Percentiles rank a stretch among this genome's conserved stretches.
These are phyloP conservation scores for Colletotrichum costaricense DNA, from an alignment of 2,329 filamentous ascomycete species.

Conservation along the genomic window DNA sequence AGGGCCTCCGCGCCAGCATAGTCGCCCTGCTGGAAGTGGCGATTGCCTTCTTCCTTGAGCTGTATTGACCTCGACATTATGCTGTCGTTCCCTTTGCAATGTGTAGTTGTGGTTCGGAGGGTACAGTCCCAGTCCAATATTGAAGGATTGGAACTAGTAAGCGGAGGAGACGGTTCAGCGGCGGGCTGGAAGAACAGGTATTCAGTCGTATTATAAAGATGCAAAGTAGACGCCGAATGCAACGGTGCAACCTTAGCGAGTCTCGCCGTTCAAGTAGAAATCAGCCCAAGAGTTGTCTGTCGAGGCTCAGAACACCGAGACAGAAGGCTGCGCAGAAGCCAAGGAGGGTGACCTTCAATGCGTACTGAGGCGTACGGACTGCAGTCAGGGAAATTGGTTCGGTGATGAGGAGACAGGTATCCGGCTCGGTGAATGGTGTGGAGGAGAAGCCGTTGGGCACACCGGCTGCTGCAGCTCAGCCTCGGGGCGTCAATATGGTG, in stretches of 20 bases:
- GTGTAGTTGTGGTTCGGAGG: neutral
- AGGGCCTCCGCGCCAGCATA: conserved; percentile 73
- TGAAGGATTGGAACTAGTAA: neutral
- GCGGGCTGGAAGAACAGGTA: neutral
- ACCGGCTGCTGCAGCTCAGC: conserved; percentile 7
- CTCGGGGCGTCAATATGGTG: conserved; percentile 5
- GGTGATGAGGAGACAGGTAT: neutral
- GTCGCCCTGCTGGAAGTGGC: conserved; percentile 72
- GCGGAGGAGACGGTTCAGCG: neutral
- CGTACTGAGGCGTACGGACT: neutral
- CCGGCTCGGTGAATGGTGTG: neutral
- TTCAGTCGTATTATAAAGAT: neutral
- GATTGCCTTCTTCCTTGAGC: conserved; percentile 71
- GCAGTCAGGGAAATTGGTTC: neutral
- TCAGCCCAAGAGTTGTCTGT: neutral
- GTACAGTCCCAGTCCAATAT: neutral
- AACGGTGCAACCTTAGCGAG: neutral
- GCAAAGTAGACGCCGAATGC: neutral
- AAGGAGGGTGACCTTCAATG: neutral
- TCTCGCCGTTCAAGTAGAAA: neutral
- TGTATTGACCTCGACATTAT: conserved; percentile 46
- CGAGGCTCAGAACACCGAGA: neutral
- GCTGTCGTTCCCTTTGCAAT: neutral
- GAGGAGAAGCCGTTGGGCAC: conserved; percentile 6
- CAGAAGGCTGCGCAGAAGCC: neutral